Percentiles rank a stretch among this genome's conserved stretches.
phyloP scores from a whole-genome alignment of 2,329 filamentous ascomycete species.

The Aspergillus puulaauensis region DNA sequence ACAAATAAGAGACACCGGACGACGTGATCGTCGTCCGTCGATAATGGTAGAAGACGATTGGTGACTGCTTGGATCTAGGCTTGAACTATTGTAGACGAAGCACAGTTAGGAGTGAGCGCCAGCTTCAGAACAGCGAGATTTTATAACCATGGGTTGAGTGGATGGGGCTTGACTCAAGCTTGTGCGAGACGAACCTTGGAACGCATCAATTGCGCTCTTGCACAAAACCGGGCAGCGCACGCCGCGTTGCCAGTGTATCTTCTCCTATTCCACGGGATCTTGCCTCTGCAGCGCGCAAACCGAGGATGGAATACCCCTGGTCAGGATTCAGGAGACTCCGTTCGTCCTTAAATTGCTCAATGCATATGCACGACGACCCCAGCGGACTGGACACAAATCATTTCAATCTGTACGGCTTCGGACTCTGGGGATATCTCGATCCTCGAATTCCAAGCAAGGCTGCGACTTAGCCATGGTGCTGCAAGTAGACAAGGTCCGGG shows the following conservation, averaged over 20 bases:
- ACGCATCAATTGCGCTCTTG: not conserved
- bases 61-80: not conserved
- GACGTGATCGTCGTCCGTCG: constrained; percentile 4
- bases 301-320: not conserved
- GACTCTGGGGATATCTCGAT: not conserved
- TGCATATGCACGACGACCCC: constrained; percentile 1
- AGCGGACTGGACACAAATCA: not conserved
- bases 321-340: not conserved
- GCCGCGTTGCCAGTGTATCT: not conserved
- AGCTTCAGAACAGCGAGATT: not conserved
- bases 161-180: constrained; percentile 8
- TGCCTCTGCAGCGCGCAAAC: not conserved
- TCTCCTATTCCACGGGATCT: not conserved
- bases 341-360: not conserved
- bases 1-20: not conserved
- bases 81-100: constrained; percentile 1
- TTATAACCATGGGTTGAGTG: not conserved
- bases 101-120: not conserved
- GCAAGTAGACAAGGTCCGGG: constrained; percentile 21
- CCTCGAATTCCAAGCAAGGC: not conserved
- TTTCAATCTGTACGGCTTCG: not conserved
- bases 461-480: constrained; percentile 17
- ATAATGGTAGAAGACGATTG: constrained; percentile 3
- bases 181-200: constrained; percentile 10
- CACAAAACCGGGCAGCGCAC: not conserved